Evolutionary conservation across 805 yeast genomes (phyloP).

Genomic region (Yueomyces sinensis): DNA sequence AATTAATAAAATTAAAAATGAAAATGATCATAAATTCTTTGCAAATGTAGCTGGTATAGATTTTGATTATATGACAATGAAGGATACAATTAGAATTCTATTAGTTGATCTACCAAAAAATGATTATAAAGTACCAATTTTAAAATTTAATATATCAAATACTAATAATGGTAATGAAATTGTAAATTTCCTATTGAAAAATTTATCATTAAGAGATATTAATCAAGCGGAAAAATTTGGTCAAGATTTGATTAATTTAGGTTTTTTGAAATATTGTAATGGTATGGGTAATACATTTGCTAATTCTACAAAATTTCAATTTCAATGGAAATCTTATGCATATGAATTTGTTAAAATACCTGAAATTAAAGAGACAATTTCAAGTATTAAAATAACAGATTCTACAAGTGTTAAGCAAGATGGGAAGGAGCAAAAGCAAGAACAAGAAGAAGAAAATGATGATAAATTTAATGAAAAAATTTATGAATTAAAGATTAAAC

Average conservation of each 20-base stretch:
- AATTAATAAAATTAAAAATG: constrained; percentile 13
- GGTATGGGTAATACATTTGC: constrained; percentile 63
- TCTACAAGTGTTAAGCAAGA: background rate
- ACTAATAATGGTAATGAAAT: constrained; percentile 24
- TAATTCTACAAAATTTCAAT: constrained; percentile 57
- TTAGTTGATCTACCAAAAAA: constrained; percentile 37
- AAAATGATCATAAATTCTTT: constrained; percentile 18
- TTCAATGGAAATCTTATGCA: constrained; percentile 70
- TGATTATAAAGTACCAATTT: constrained; percentile 49
- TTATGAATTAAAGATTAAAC: background rate
- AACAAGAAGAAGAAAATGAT: constrained; percentile 1
- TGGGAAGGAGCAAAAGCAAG: background rate
- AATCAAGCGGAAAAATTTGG: constrained; percentile 62
- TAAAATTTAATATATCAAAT: constrained; percentile 23
- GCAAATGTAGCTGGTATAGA: constrained; percentile 20
- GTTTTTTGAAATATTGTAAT: constrained; percentile 39
- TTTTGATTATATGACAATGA: constrained; percentile 23
- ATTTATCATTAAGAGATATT: constrained; percentile 25
- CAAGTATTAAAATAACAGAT: background rate
- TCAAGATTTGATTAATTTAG: constrained; percentile 50
- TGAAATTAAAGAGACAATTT: constrained; percentile 8
- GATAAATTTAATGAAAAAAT: background rate
- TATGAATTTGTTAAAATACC: constrained; percentile 38
- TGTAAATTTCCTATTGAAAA: constrained; percentile 17
- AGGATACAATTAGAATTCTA: constrained; percentile 29